Conservation (phyloP, 129 eudicot genomes). For the Ambrosia trifida region DNA sequence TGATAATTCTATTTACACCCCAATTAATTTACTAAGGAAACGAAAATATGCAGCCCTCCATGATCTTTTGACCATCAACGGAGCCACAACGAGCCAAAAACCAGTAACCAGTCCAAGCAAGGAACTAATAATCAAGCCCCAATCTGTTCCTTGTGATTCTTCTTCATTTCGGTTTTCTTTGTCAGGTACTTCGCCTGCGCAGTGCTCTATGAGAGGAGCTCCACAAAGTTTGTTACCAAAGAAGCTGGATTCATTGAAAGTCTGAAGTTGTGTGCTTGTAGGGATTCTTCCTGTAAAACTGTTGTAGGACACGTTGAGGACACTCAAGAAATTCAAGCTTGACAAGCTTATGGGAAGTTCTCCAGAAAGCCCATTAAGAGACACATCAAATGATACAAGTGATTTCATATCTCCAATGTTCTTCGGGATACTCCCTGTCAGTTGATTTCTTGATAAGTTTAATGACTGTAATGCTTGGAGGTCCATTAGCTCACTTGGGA, state of each 20-base stretch:
- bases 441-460: constrained; percentile 38
- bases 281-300: background rate
- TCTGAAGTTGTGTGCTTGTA: constrained; percentile 11
- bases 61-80: constrained; percentile 20
- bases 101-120: constrained; percentile 7
- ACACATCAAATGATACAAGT: constrained; percentile 39
- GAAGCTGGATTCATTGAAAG: constrained; percentile 3
- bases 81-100: constrained; percentile 16
- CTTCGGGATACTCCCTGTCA: constrained; percentile 39
- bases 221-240: constrained; percentile 17
- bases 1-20: background rate
- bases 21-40: background rate
- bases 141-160: constrained; percentile 1
- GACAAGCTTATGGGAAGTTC: constrained; percentile 35
- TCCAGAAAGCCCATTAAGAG: constrained; percentile 30
- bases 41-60: constrained; percentile 22
- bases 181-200: background rate
- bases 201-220: constrained; percentile 3
- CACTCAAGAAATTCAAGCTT: constrained; percentile 3
- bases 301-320: background rate
- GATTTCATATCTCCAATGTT: constrained; percentile 37
- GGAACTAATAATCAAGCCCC: constrained; percentile 17
- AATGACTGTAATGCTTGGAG: constrained; percentile 8
- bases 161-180: background rate
- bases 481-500: constrained; percentile 25